Base-by-base conservation (phyloP, 164 flowering plant genomes). In the Malania oleifera region DNA sequence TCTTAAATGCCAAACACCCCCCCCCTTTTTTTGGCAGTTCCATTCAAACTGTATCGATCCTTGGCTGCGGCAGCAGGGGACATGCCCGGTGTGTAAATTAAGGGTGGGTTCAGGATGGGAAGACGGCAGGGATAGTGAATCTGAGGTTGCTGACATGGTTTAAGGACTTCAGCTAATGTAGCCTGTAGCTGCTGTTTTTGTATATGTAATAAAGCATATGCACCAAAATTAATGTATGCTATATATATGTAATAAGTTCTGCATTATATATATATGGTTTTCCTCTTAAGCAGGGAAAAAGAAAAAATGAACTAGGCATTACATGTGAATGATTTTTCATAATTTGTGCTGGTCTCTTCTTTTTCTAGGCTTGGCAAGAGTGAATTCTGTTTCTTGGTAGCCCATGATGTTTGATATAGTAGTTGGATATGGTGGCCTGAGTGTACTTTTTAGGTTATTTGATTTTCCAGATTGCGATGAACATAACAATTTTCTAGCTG, bases 31-130 rank as follows among this genome's bases (percentile, higher is more conserved):
- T 59, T 70, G 18, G 67, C 81, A 85, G 91, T 85, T 82, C 59
- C 91, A 85, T 63, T 75, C 78, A 27, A 73, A 66, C 57, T 82
- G 91, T 72, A 85, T 82, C 7, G 87, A 85, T 65, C 85, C 84
- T 47, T 85, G 91, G 87, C 74, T 85, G 52, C 76, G 87, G 43
- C 87, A 82, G 52, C 84, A 78, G 52, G 85, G 86, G 44, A 80
- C 86, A 3, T 85, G 91, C 63, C 91, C 87, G 0, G 80, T 85
- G 13, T 85, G 91, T 55, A 85, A 85, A 60, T 79, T 68, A 57
- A 74, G 64, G 63, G 77, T 75, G 17, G 73, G 75, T 0, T 62
- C 77, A 7, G 80, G 70, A 25, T 80, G 82, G 87, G 80, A 66
- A 41, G 87, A 75, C 48, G 61, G 62, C 48, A 68, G 70, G 19